Conservation (phyloP, 345 rosid genomes). For the Citrus australasica region DNA sequence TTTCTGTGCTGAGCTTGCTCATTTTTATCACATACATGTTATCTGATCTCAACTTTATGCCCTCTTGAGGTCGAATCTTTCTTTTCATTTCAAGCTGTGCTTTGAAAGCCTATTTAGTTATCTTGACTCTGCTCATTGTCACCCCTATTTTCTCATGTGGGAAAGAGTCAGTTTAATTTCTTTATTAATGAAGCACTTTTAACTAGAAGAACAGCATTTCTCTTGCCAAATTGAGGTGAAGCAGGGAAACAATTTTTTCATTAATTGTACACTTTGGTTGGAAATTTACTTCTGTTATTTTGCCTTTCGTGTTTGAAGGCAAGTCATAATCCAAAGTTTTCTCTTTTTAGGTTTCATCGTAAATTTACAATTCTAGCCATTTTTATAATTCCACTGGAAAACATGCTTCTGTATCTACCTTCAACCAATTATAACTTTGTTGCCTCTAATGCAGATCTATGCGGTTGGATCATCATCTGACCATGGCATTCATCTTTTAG, state of each 20-base stretch:
- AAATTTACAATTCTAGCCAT: no score
- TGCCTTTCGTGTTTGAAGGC: no score
- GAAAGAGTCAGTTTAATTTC: neutral
- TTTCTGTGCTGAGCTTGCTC: neutral
- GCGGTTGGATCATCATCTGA: constrained; percentile 71
- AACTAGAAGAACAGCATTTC: neutral
- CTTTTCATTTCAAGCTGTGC: neutral
- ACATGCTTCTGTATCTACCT: neutral
- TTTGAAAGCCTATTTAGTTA: neutral
- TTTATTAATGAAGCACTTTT: neutral
- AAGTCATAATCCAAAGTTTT: no score
- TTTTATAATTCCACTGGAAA: neutral
- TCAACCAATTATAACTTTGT: neutral
- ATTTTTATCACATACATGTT: no score
- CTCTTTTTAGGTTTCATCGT: no score
- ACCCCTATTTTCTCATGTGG: neutral
- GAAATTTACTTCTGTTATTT: no score
- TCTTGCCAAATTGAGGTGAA: no score
- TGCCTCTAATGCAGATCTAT: constrained; percentile 53
- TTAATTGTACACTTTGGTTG: no score
- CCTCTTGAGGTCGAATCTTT: no score
- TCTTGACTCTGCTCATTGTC: neutral
- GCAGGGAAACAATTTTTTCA: no score
- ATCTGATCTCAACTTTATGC: no score
- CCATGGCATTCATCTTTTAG: constrained; percentile 83